phyloP scores from a whole-genome alignment of 148 eudicot genomes.

The Spergularia bocconei region DNA sequence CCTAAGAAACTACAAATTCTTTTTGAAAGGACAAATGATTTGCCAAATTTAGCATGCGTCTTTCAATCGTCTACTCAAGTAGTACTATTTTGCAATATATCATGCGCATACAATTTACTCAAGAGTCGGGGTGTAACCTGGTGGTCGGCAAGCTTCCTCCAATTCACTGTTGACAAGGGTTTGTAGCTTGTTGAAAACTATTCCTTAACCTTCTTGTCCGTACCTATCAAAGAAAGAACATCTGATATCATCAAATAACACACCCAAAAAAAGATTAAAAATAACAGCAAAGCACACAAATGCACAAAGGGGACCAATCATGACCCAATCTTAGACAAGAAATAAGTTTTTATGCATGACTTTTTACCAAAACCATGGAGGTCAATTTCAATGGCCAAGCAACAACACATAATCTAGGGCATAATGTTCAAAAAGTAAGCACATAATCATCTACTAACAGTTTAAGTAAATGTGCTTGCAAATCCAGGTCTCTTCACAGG shows the following conservation, averaged over 20 bases:
- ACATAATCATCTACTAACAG: background rate
- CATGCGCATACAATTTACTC: background rate
- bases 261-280: too few species aligned
- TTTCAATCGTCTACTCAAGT: background rate
- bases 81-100: background rate
- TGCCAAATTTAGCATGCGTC: conserved; percentile 12
- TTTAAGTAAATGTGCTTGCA: background rate
- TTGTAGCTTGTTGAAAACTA: too few species aligned
- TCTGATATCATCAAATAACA: too few species aligned
- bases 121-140: too few species aligned
- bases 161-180: too few species aligned
- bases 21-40: conserved; percentile 10
- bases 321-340: background rate
- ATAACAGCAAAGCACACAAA: background rate
- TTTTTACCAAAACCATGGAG: background rate
- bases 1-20: conserved; percentile 18
- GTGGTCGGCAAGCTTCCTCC: too few species aligned
- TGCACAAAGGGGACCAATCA: background rate
- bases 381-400: too few species aligned
- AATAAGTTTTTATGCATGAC: background rate
- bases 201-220: too few species aligned
- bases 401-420: too few species aligned
- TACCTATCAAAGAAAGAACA: too few species aligned
- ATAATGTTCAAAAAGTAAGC: too few species aligned
- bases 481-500: conserved; percentile 75